Conservation (phyloP, 768 basidiomycete species). For the Leccinum barrowsii region DNA sequence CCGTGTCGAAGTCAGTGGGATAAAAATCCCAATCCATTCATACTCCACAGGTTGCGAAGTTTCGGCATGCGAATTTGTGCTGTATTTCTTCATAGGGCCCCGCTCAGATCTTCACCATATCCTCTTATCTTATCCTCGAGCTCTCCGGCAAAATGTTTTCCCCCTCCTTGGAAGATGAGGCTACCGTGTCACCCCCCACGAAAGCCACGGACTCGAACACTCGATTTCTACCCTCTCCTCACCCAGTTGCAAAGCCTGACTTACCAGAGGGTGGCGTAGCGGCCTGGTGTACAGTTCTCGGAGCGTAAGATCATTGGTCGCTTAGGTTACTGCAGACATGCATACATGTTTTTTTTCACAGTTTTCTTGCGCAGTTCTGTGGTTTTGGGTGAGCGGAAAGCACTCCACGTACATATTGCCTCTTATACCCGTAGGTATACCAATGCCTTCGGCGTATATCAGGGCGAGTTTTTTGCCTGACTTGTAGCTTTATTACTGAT, state of each 20-base stretch:
- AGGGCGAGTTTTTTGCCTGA: constrained; percentile 7
- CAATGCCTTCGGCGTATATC: constrained; percentile 27
- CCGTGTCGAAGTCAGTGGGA: background rate
- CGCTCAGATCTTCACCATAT: background rate
- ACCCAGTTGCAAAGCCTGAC: background rate
- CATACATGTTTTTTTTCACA: background rate
- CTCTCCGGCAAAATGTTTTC: background rate
- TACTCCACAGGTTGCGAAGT: background rate
- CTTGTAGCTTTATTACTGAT: background rate
- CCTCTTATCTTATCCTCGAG: background rate
- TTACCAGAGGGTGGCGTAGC: constrained; percentile 16
- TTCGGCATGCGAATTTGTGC: background rate
- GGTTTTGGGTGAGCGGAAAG: constrained; percentile 20
- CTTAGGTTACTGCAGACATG: background rate
- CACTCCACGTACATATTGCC: background rate
- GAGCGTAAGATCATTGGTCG: constrained; percentile 16
- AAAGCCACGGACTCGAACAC: background rate
- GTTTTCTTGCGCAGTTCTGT: constrained; percentile 27
- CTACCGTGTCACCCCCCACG: background rate
- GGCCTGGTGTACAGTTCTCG: constrained; percentile 26
- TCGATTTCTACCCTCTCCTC: background rate
- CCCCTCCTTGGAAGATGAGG: background rate
- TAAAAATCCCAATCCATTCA: background rate
- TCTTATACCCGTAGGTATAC: constrained; percentile 13
- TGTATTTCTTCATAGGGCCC: background rate